A percentile compares a stretch with the other conserved stretches of the same genome.
Conservation (phyloP, 768 basidiomycete species). For the Leccinum arenicola region DNA sequence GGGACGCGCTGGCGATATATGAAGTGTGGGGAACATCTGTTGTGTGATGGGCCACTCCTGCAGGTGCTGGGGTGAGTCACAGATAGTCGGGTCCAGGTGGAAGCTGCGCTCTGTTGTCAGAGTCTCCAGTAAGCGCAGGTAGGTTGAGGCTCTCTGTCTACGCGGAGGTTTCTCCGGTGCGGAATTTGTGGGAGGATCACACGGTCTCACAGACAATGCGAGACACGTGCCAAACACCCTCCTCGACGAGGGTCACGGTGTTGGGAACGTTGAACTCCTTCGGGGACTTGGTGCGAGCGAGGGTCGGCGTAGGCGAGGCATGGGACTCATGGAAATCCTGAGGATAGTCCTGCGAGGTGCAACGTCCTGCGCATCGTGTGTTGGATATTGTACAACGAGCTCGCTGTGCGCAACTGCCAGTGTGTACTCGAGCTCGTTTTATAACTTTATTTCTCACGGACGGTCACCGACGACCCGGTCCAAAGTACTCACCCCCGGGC, state of each 20-base stretch:
- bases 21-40: no score
- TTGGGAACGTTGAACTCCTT: constrained; percentile 17
- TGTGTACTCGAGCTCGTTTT: neutral
- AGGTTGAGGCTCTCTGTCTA: constrained; percentile 13
- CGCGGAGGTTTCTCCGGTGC: constrained; percentile 27
- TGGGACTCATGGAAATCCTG: constrained; percentile 11
- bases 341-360: constrained; percentile 79
- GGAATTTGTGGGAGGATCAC: constrained; percentile 18
- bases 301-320: constrained; percentile 6
- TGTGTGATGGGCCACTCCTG: no score
- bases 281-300: constrained; percentile 23
- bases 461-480: neutral
- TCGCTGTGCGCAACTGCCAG: neutral
- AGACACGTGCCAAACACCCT: constrained; percentile 22
- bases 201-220: constrained; percentile 16
- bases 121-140: constrained; percentile 14
- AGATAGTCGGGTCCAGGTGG: constrained; percentile 37
- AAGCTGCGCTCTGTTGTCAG: constrained; percentile 40
- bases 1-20: no score
- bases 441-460: constrained; percentile 14
- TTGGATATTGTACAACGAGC: constrained; percentile 37
- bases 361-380: constrained; percentile 61
- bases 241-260: constrained; percentile 9
- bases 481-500: no score
- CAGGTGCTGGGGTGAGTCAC: no score